Base-by-base conservation (phyloP, 2,329 filamentous ascomycete genomes). In the Beauveria bassiana region DNA sequence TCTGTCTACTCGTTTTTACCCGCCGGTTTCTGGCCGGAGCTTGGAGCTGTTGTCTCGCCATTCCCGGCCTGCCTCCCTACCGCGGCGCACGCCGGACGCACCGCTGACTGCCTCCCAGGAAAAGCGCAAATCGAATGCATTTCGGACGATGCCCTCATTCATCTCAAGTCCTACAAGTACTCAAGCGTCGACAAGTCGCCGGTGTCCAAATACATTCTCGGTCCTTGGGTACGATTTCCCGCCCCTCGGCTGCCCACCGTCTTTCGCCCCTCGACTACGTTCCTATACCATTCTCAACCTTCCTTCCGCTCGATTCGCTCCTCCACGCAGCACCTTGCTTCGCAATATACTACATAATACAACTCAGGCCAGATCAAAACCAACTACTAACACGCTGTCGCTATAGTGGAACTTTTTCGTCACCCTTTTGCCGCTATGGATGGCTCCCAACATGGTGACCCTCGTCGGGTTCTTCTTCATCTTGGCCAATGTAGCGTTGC, bases 401-500 rank as follows among this genome's bases (percentile, higher is more conserved):
- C 53, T 68, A 70, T 75, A 98, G 93, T 99, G 95, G 95, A 98
- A 97, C 84, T 91, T 87, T 66, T 93, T 93, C 69, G 95, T 98
- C 69, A 87, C 96, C 73, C 77, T 97, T 47, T 78, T 99, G 69
- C 95, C 95, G 65, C 78, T 97, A 85, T 99, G 93, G 93, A 84
- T 99, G 60, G 95, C 95, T 31, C 95, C 95, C 40, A 99, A 99
- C 72, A 95, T 97, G 87, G 93, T 99, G 63, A 99, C 95, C 66
- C 81, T 99, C 26, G 76, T 98, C 53, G 95, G 95, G 62, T 99
- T 98, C 82, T 87, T 89, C 77, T 98, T 93, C 80, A 96, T 99
- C 68, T 78, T 99, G 58, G 86, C 78, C 64, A 98, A 99, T 72
- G 85, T 99, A 64, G 83, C 79, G 24, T 70, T 86, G 49, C 73